These are phyloP conservation scores for Synchytrium microbalum DNA, from an alignment of 371 early-diverging fungal genomes.

Conservation along the genomic window DNA sequence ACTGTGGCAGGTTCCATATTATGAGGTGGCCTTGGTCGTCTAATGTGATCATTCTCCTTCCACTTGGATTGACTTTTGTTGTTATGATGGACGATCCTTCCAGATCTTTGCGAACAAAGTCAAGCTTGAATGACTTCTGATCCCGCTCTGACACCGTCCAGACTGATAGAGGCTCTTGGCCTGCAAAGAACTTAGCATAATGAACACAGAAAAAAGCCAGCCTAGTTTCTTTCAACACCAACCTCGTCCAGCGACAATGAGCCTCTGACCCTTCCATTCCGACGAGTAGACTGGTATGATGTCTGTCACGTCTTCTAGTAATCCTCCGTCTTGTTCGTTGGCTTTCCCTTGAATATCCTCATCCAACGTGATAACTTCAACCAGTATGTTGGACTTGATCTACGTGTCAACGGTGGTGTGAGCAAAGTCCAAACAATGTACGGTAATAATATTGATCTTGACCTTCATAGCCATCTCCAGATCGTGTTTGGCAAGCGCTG, in stretches of 20 bases:
- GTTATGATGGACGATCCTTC: slow-evolving; percentile 8
- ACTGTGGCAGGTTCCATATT: slow-evolving; percentile 22
- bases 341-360: slow-evolving; percentile 1
- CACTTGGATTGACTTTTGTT: slow-evolving; percentile 12
- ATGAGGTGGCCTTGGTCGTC: slow-evolving; percentile 15
- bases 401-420: slow-evolving; percentile 4
- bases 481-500: slow-evolving; percentile 13
- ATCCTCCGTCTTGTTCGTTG: not conserved
- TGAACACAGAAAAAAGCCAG: not conserved
- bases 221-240: not conserved
- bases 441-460: not conserved
- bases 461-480: slow-evolving; percentile 6
- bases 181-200: slow-evolving; percentile 10
- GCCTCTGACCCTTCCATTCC: slow-evolving; percentile 1
- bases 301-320: not conserved
- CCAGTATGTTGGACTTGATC: slow-evolving; percentile 1
- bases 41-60: slow-evolving; percentile 15
- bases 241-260: slow-evolving; percentile 19
- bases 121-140: slow-evolving; percentile 10
- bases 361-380: slow-evolving; percentile 6
- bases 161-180: slow-evolving; percentile 15
- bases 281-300: not conserved
- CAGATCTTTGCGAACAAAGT: slow-evolving; percentile 11
- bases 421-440: slow-evolving; percentile 8
- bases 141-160: slow-evolving; percentile 13